These are phyloP conservation scores for Apiospora arundinis DNA, from an alignment of 2,329 filamentous ascomycete genomes.

Conservation along the genomic window DNA sequence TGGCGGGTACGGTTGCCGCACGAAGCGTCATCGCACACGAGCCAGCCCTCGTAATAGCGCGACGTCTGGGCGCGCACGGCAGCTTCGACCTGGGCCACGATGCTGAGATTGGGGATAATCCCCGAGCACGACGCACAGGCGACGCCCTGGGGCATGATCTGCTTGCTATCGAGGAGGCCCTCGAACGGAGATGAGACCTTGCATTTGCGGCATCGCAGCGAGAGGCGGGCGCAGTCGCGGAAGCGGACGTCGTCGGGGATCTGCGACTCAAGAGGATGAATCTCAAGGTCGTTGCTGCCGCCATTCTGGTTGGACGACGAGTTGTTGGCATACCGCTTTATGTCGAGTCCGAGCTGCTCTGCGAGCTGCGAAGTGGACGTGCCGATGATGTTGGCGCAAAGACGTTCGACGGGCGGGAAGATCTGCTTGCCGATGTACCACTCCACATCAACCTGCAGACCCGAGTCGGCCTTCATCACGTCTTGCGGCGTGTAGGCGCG, in stretches of 20 bases:
- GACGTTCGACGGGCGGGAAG: slow-evolving; percentile 94
- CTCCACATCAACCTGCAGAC: slow-evolving; percentile 87
- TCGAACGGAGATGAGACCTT: slow-evolving; percentile 76
- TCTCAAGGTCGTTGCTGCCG: slow-evolving; percentile 67
- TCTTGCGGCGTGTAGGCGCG: slow-evolving; percentile 89
- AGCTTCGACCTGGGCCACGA: slow-evolving; percentile 87
- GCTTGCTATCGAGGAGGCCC: slow-evolving; percentile 61
- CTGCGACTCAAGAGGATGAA: slow-evolving; percentile 92
- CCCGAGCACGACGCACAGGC: slow-evolving; percentile 73
- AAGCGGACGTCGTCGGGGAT: slow-evolving; percentile 92
- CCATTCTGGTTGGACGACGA: slow-evolving; percentile 47
- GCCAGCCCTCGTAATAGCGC: slow-evolving; percentile 90
- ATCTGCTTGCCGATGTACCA: slow-evolving; percentile 99
- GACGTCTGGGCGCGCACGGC: slow-evolving; percentile 80
- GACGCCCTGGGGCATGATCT: slow-evolving; percentile 67
- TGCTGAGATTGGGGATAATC: slow-evolving; percentile 70
- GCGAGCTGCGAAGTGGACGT: slow-evolving; percentile 90
- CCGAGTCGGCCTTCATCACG: slow-evolving; percentile 77
- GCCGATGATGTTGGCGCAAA: slow-evolving; percentile 93
- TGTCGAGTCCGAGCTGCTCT: slow-evolving; percentile 91
- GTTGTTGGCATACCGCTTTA: slow-evolving; percentile 81
- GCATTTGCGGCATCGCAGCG: slow-evolving; percentile 82
- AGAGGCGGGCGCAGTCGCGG: slow-evolving; percentile 77
- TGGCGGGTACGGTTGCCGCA: slow-evolving; percentile 89
- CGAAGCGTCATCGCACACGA: slow-evolving; percentile 86